A percentile compares a stretch with the other conserved stretches of the same genome.
These are phyloP conservation scores for Penicillium sp. DNA, from an alignment of 2,329 filamentous ascomycete species.

Conservation along the genomic window DNA sequence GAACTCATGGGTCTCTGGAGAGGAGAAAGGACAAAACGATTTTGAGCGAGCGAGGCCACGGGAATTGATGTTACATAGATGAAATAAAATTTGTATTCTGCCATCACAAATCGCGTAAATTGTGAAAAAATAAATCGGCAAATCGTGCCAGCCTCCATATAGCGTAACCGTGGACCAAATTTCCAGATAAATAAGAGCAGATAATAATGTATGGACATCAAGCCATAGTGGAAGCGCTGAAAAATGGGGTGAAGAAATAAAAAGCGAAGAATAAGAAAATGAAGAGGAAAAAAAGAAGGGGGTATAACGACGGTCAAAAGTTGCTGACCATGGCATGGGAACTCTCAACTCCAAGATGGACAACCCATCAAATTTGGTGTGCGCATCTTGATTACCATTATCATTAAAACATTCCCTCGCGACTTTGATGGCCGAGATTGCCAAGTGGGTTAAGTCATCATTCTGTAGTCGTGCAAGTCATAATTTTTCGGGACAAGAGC, in stretches of 20 bases:
- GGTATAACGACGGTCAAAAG: conserved; percentile 18
- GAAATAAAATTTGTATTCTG: neutral
- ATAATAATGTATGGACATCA: conserved; percentile 8
- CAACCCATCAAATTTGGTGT: conserved; percentile 8
- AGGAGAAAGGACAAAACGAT: conserved; percentile 55
- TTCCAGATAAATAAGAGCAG: neutral
- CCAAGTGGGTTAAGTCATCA: conserved; percentile 30
- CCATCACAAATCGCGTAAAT: conserved; percentile 1
- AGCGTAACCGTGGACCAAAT: neutral
- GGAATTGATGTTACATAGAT: conserved; percentile 9
- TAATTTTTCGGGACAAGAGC: conserved; percentile 24
- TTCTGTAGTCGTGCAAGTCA: conserved; percentile 32
- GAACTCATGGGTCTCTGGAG: conserved; percentile 64
- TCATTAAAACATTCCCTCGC: conserved; percentile 33
- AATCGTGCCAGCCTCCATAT: conserved; percentile 3
- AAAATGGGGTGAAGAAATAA: neutral
- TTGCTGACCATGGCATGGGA: conserved; percentile 11
- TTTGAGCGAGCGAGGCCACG: conserved; percentile 27
- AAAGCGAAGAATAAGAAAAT: conserved; percentile 8
- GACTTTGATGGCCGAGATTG: conserved; percentile 17
- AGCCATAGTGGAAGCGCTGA: conserved; percentile 9
- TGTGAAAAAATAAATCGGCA: conserved; percentile 1
- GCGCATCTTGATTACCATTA: conserved; percentile 36
- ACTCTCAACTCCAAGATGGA: conserved; percentile 14
- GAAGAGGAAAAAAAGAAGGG: conserved; percentile 12